Base-by-base conservation (phyloP, 2,329 filamentous ascomycete genomes). In the Beauveria australis region DNA sequence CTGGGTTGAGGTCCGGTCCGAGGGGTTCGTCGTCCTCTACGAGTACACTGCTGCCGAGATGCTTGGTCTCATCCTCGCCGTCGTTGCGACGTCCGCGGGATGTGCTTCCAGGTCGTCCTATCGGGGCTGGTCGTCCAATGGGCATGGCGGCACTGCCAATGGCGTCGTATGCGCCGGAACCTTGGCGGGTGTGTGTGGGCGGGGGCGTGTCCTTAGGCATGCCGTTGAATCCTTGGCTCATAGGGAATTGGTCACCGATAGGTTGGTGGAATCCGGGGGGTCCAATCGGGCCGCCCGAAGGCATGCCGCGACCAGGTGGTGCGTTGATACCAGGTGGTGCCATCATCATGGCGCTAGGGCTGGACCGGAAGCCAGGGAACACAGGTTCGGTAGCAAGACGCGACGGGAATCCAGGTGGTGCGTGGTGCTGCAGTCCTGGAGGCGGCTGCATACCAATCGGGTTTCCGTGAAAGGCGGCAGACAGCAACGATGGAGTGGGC, bases 41-140 rank as follows among this genome's bases (percentile, higher is more conserved):
- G 14, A 99, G 79, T 14, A 92, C 94, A 67, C 91, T 92, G 73
- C 93, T 97, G 14, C 94, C 94, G 28, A 99, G 80, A 67, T 94
- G 92, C 63, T 88, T 84, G 64, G 86, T 88, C 59, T 90, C 84
- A 60, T 93, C 91, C 22, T 91, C 77, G 60, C 88, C 86, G 30
- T 78, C 75, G 28, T 80, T 79, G 53, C 67, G 68, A 54, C 76
- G 79, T 16, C 81, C 81, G 52, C 82, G 79, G 18, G 80, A 81
- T 26, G 84, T 84, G 71, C 92, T 96, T 18, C 87, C 87, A 0
- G 94, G 93, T 40, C 92, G 84, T 64, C 93, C 91, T 64, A 97
- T 97, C 1, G 93, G 93, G 26, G 89, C 85, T 28, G 92, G 93
- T 59, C 92, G 84, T 51, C 88, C 83, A 63, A 95, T 93, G 1